Conservation (phyloP, 495 filamentous ascomycete species). For the Cercophora sp. region DNA sequence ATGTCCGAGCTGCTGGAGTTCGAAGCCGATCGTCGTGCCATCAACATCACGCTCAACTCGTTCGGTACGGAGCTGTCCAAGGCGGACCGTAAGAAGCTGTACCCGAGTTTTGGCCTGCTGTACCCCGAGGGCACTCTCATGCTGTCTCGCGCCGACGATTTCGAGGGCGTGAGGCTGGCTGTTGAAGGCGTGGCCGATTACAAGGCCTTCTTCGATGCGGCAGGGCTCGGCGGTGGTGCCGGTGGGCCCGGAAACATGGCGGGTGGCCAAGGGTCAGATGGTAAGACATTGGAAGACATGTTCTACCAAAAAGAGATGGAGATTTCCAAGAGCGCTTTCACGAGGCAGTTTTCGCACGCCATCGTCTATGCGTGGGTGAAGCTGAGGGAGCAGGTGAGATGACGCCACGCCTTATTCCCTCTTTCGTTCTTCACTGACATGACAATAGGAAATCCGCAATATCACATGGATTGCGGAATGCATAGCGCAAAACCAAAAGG, state of each 20-base stretch:
- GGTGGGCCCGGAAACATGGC: slow-evolving; percentile 78
- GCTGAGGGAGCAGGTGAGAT: slow-evolving; percentile 86
- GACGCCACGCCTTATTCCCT: not conserved
- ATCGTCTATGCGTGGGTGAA: slow-evolving; percentile 99
- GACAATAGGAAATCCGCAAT: slow-evolving; percentile 89
- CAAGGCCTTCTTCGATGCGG: slow-evolving; percentile 89
- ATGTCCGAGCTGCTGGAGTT: slow-evolving; percentile 96
- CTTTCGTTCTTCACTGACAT: slow-evolving; percentile 4
- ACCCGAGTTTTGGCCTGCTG: slow-evolving; percentile 83
- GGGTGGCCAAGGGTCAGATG: slow-evolving; percentile 68
- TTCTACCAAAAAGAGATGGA: slow-evolving; percentile 99
- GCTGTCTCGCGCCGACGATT: slow-evolving; percentile 91
- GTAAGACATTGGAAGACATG: slow-evolving; percentile 90
- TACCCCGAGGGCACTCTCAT: slow-evolving; percentile 94
- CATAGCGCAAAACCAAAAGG: slow-evolving; percentile 99
- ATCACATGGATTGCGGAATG: slow-evolving; percentile 99
- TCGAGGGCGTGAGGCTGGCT: slow-evolving; percentile 86
- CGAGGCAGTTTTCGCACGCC: slow-evolving; percentile 89
- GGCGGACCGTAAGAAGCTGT: slow-evolving; percentile 90
- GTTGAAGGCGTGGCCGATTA: slow-evolving; percentile 90
- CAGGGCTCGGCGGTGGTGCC: slow-evolving; percentile 72
- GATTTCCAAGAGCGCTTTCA: slow-evolving; percentile 90
- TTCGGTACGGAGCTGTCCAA: slow-evolving; percentile 97
- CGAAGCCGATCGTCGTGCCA: slow-evolving; percentile 91
- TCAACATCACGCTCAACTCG: slow-evolving; percentile 99